Conservation (phyloP, 2,329 filamentous ascomycete species). For the Blumeria graminis region DNA sequence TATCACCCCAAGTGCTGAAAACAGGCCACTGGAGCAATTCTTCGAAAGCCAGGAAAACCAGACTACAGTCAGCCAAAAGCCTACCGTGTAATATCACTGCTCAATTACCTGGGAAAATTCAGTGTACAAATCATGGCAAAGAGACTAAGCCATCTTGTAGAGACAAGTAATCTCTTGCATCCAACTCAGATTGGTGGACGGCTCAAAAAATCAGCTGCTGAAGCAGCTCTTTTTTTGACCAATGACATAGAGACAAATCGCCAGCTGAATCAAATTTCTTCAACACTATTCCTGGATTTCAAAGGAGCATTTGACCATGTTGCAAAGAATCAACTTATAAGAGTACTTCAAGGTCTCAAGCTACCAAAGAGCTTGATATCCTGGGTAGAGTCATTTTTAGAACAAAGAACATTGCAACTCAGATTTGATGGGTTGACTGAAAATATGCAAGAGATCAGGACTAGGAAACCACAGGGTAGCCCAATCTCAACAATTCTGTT, state of each 20-base stretch:
- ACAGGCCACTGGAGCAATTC: neutral
- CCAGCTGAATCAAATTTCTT: too few species aligned
- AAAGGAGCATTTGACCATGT: neutral
- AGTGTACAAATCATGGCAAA: too few species aligned
- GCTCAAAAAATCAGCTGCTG: too few species aligned
- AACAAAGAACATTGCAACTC: neutral
- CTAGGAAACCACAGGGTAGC: neutral
- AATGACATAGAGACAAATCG: too few species aligned
- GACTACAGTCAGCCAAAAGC: neutral
- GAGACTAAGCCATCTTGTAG: too few species aligned
- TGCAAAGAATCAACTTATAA: neutral
- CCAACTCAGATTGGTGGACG: too few species aligned
- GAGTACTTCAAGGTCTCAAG: neutral
- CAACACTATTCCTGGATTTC: too few species aligned
- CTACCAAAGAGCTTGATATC: neutral
- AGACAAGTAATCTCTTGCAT: too few species aligned
- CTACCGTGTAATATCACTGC: neutral
- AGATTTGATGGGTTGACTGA: neutral
- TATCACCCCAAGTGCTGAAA: slow-evolving; percentile 1
- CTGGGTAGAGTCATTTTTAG: neutral
- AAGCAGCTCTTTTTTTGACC: too few species aligned
- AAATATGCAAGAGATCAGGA: neutral
- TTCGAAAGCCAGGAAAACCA: neutral
- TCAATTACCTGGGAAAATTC: neutral
- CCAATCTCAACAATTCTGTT: neutral